Base-by-base conservation (phyloP, 371 early-diverging fungal species). In the Lichtheimia hyalospora region DNA sequence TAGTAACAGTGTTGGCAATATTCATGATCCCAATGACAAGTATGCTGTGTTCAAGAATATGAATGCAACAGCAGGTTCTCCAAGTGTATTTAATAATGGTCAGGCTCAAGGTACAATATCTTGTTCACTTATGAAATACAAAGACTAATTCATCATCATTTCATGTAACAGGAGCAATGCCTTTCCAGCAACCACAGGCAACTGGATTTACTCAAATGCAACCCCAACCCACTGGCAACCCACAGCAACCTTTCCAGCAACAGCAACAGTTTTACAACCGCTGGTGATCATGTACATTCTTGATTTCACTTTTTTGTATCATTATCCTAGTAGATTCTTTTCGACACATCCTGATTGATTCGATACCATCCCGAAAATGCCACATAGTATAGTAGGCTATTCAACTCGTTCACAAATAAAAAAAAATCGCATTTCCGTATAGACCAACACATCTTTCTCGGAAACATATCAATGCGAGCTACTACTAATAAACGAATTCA, bases 21-120 rank as follows among this genome's bases (percentile, higher is more conserved):
- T 24, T 21, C 56, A 3, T 28, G 66, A 68, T 55, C 60, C 70
- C 24, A 72, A 53, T 51, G 79, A 79, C 60, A 75, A 71, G 54
- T 79, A 79, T 51, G 57, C 79, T 8, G 69, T 75, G 20, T 79
- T 79, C 44, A 79, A 74, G 52, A 64, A 59, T 6, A 40, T 79
- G 25, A 59, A 71, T 60, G 34, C 34, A 46, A 46, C 21, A 18
- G 44, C 64, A 21, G 52, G 54, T 25, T 50, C 69, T 20, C 69
- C 79, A 10, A 75, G 79, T 58, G 67, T 79, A 23, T 75, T 79
- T 49, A 68, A 57, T 40, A 44, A 66, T 52, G 58, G 56, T 23
- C 57, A 58, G 48, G 60, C 58, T 16, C 61, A 64, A 57, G 58
- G 52, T 42, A 49, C n/a, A n/a, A n/a, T 54, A 46, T 8, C 25